Percentiles rank a stretch among this genome's conserved stretches.
These are phyloP conservation scores for Pyricularia pennisetigena DNA, from an alignment of 2,329 filamentous ascomycete species.

Conservation along the genomic window DNA sequence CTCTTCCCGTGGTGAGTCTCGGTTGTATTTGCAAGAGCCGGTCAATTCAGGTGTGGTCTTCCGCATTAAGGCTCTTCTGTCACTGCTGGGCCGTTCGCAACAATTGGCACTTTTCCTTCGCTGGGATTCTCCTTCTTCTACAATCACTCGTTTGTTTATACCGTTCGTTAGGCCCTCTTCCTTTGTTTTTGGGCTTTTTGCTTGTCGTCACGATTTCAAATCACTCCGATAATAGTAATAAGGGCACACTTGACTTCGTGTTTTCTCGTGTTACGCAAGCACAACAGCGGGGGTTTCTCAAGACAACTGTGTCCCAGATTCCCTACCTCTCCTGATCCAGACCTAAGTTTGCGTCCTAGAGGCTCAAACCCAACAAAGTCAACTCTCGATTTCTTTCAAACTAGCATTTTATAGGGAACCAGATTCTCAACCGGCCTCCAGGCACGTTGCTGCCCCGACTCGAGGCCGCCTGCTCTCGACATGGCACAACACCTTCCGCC, in stretches of 20 bases:
- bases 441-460: constrained; percentile 2
- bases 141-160: not conserved
- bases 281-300: not conserved
- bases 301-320: not conserved
- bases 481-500: constrained; percentile 53
- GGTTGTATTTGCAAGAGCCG: not conserved
- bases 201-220: not conserved
- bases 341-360: not conserved
- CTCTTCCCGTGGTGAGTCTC: not conserved
- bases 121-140: not conserved
- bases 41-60: not conserved
- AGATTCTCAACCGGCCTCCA: not conserved
- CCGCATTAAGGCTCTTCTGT: not conserved
- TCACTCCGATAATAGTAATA: constrained; percentile 1
- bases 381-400: not conserved
- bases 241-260: not conserved
- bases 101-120: not conserved
- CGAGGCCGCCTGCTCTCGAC: constrained; percentile 20
- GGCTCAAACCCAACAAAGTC: not conserved
- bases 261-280: not conserved
- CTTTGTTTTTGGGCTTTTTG: not conserved
- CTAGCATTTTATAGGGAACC: not conserved
- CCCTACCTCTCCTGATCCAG: not conserved
- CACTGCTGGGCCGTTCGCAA: not conserved
- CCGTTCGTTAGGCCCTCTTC: not conserved